Base-by-base conservation (phyloP, 2,329 filamentous ascomycete species). In the Ophiosphaerella herpotricha region DNA sequence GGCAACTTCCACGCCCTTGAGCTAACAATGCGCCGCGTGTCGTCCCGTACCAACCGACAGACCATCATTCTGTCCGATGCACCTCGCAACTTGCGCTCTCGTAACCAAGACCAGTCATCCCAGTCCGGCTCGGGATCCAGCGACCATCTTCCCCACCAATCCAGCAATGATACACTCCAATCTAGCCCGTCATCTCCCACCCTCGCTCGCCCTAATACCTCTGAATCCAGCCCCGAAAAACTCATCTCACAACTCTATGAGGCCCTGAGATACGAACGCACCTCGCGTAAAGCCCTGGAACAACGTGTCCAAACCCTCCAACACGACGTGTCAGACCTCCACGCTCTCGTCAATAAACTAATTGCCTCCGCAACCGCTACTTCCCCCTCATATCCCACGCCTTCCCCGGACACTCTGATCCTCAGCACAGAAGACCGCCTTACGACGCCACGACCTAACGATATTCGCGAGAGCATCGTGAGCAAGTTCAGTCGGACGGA, bases 1-100 rank as follows among this genome's bases (percentile, higher is more conserved):
- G 59, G 55, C 36, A 66, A 58, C 31, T 58, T 71, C 46, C 61
- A 63, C 1, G 57, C 52, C 8, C 60, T 74, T 11, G 68, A 72
- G 43, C 54, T 57, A 2, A 68, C 68, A 1, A 53, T 73, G 7
- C 68, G 61, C 33, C 66, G 67, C 23, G 49, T 74, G 18, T 68
- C 68, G 8, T 63, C 66, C 7, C 67, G 65, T 52, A 71, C 54
- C 48, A 69, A 69, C 38, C 67, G 67, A 4, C 70, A 74, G 51
- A 73, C 71, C 43, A 72, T 74, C 48, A 71, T 74, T 34, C 65
- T 74, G 8, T 70, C 72, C 40, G 71, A 69, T 18, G 65, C 70
- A 32, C 71, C 72, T 4, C 67, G 64, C 38, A 70, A 62, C 12
- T 58, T 68, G 1, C 64, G 68, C 8, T 63, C 67, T 4, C 58